Base-by-base conservation (phyloP, 2,329 filamentous ascomycete genomes). In the Hypoxylon sp. region DNA sequence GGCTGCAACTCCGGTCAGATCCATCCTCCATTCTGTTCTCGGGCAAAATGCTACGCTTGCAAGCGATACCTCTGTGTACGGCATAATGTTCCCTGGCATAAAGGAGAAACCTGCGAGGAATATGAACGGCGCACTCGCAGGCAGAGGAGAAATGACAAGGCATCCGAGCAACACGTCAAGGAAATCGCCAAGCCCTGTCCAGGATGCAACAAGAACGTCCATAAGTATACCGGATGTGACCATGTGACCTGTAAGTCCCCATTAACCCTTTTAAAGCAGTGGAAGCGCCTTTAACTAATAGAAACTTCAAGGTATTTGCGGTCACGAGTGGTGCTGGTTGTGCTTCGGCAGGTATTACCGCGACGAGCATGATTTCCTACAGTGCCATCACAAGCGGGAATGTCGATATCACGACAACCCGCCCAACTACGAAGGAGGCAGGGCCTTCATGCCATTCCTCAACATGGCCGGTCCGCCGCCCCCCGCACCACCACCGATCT, bases 281-380 rank as follows among this genome's bases (percentile, higher is more conserved):
- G 38, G 32, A 17, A 28, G 6, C 19, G 9, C 9, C 30, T 28
- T 62, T 17, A 36, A 65, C 46, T 43, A 41, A 70, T 17, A 7
- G 38, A 30, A 11, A 19, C 32, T 51, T 4, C 4, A 30, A 74
- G 72, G 73, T 25, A 49, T 71, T 5, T 82, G 80, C 52, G 76
- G 79, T 5, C 77, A 81, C 34, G 76, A 82, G 52, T 82, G 79
- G 79, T 82, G 80, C 67, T 82, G 81, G 68, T 17, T 79, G 9
- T 82, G 81, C 66, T 72, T 74, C 7, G 76, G 69, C 0, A 56
- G 72, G 2, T 81, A 76, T 60, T 71, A 73, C 28, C 67, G 62
- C 36, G 74, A 77, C 52, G 43, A 65, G 3, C 60, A 72, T 6
- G 73, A 74, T 17, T 74, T 78, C 32, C 73, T 79, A 1, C 71